Percentiles rank a stretch among this genome's conserved stretches.
Conservation (phyloP, 257 asterid genomes). For the Fraxinus pennsylvanica region DNA sequence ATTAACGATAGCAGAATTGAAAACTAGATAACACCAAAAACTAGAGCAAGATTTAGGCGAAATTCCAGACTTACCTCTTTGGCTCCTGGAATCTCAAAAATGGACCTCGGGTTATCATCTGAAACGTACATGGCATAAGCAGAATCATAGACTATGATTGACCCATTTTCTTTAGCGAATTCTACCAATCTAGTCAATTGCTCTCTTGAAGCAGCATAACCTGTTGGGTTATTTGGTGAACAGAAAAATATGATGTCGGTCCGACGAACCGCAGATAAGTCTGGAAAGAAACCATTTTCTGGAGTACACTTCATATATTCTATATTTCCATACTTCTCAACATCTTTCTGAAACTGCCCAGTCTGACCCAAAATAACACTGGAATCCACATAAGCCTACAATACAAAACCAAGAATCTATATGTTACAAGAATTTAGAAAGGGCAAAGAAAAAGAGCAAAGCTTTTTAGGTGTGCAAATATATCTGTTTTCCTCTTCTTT, state of each 20-base stretch:
- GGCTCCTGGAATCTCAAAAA: constrained; percentile 96
- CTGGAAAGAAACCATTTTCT: constrained; percentile 92
- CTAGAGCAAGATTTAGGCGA: not conserved
- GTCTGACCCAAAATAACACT: constrained; percentile 97
- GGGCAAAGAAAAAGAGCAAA: not conserved
- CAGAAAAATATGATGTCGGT: constrained; percentile 89
- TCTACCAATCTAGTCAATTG: constrained; percentile 81
- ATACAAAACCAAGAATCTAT: constrained; percentile 14
- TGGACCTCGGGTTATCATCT: constrained; percentile 84
- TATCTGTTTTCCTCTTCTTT: not conserved
- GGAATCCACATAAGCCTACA: constrained; percentile 91
- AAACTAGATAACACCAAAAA: not conserved
- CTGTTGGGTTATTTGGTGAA: constrained; percentile 99
- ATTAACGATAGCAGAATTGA: constrained; percentile 3
- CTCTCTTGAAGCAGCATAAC: constrained; percentile 88
- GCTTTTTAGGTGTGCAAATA: not conserved
- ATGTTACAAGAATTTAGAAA: constrained; percentile 12
- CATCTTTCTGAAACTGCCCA: constrained; percentile 78
- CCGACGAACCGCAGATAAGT: constrained; percentile 62
- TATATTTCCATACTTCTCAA: constrained; percentile 78
- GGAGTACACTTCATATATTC: constrained; percentile 97
- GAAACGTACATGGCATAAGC: constrained; percentile 98
- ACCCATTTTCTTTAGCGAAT: constrained; percentile 89
- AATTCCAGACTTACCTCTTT: constrained; percentile 59
- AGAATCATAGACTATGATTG: constrained; percentile 89